Evolutionary conservation across 2,329 filamentous ascomycete species (phyloP).

Genomic region (Zasmidium cellare): DNA sequence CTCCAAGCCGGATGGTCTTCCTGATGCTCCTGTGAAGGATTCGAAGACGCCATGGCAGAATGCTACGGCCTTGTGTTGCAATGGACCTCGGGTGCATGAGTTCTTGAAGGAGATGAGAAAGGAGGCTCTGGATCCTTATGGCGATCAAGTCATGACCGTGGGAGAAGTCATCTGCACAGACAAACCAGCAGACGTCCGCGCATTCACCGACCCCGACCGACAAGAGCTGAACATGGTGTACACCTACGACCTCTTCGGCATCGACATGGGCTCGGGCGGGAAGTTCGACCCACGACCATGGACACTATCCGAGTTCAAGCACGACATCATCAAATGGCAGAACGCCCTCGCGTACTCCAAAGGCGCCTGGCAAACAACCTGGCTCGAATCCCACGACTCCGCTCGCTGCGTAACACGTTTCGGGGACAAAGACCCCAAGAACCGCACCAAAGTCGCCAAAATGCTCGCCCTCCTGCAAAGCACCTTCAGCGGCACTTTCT

Average conservation of each 20-base stretch:
- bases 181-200: slow-evolving; percentile 51
- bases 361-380: slow-evolving; percentile 63
- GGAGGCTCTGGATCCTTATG: slow-evolving; percentile 48
- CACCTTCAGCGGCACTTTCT: slow-evolving; percentile 61
- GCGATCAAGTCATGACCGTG: slow-evolving; percentile 48
- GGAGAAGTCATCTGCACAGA: slow-evolving; percentile 50
- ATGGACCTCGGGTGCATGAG: slow-evolving; percentile 15
- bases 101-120: slow-evolving; percentile 22
- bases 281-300: slow-evolving; percentile 53
- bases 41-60: slow-evolving; percentile 27
- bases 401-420: slow-evolving; percentile 59
- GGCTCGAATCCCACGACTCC: slow-evolving; percentile 67
- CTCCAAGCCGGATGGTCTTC: slow-evolving; percentile 43
- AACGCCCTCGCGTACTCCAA: slow-evolving; percentile 57
- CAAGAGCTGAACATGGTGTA: slow-evolving; percentile 70
- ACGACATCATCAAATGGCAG: slow-evolving; percentile 59
- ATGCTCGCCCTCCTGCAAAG: slow-evolving; percentile 58
- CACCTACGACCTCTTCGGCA: slow-evolving; percentile 61
- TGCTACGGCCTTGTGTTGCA: slow-evolving; percentile 20
- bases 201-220: slow-evolving; percentile 51
- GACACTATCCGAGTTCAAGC: slow-evolving; percentile 48
- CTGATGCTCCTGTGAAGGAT: slow-evolving; percentile 43
- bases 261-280: slow-evolving; percentile 48
- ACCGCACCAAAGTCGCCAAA: slow-evolving; percentile 55
- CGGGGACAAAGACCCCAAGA: slow-evolving; percentile 42